Evolutionary conservation across 306 rosid genomes (phyloP).

Genomic region (Lupinus albus): DNA sequence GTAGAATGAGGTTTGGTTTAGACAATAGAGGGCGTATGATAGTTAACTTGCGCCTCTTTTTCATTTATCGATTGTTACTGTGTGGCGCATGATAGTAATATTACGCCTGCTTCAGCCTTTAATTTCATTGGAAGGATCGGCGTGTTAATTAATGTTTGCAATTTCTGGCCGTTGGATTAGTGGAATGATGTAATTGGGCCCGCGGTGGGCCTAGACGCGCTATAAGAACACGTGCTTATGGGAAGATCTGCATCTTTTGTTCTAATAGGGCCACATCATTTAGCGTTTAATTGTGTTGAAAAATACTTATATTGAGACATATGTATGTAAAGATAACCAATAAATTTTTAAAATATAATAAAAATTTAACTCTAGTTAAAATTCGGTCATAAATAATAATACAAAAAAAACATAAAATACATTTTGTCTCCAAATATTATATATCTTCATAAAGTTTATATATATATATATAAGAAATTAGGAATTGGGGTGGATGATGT

Average conservation of each 20-base stretch:
- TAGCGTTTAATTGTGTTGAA: too few relatives aligned
- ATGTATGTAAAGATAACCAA: too few relatives aligned
- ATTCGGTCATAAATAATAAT: too few relatives aligned
- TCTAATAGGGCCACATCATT: constrained; percentile 46
- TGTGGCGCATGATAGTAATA: constrained; percentile 43
- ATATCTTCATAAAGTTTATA: too few relatives aligned
- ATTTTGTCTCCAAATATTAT: too few relatives aligned
- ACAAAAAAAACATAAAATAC: too few relatives aligned
- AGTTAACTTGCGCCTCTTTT: constrained; percentile 44
- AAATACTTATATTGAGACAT: too few relatives aligned
- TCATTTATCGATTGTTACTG: too few relatives aligned
- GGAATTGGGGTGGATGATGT: too few relatives aligned
- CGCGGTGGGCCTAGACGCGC: not conserved
- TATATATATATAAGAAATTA: too few relatives aligned
- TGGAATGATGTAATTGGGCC: not conserved
- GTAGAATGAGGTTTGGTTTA: constrained; percentile 53
- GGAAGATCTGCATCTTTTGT: constrained; percentile 28
- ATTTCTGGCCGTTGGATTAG: constrained; percentile 1
- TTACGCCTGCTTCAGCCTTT: constrained; percentile 38
- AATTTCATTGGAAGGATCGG: not conserved
- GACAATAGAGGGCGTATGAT: constrained; percentile 51
- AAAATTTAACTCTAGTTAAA: too few relatives aligned
- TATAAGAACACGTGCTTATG: constrained; percentile 38
- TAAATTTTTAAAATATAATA: too few relatives aligned
- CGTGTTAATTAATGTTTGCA: not conserved